These are phyloP conservation scores for Dichotomocladium elegans DNA, from an alignment of 371 early-diverging fungal genomes.

Conservation along the genomic window DNA sequence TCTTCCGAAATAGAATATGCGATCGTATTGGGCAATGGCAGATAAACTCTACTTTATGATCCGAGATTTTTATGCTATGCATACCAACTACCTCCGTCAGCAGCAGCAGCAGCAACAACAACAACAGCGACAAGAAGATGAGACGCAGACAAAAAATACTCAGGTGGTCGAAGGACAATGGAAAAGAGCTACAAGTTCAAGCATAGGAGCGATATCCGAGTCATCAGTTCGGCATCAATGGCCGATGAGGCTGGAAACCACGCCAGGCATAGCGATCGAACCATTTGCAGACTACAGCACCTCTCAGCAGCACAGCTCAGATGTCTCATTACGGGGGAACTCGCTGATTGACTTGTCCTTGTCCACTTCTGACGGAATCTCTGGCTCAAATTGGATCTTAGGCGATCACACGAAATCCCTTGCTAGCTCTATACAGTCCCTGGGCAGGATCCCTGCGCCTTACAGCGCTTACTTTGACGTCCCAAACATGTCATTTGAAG, in stretches of 20 bases:
- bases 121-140: neutral
- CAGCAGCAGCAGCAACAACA: conserved; percentile 7
- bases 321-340: conserved; percentile 9
- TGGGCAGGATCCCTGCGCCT: conserved; percentile 4
- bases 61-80: conserved; percentile 55
- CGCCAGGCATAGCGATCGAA: neutral
- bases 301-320: neutral
- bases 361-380: conserved; percentile 19
- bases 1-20: too few species aligned
- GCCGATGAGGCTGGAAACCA: neutral
- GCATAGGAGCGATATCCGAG: neutral
- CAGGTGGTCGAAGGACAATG: neutral
- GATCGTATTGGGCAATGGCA: conserved; percentile 59
- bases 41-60: conserved; percentile 60
- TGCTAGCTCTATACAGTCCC: conserved; percentile 15
- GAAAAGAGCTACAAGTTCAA: neutral
- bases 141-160: too few species aligned
- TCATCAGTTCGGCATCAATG: conserved; percentile 1
- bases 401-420: conserved; percentile 18
- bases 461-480: neutral
- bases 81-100: conserved; percentile 20
- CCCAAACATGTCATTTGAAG: neutral
- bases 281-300: neutral
- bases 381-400: conserved; percentile 15
- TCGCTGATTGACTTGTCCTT: conserved; percentile 15